Evolutionary conservation across 495 filamentous ascomycete species (phyloP).

Genomic region (Barbatosphaeria neglecta): DNA sequence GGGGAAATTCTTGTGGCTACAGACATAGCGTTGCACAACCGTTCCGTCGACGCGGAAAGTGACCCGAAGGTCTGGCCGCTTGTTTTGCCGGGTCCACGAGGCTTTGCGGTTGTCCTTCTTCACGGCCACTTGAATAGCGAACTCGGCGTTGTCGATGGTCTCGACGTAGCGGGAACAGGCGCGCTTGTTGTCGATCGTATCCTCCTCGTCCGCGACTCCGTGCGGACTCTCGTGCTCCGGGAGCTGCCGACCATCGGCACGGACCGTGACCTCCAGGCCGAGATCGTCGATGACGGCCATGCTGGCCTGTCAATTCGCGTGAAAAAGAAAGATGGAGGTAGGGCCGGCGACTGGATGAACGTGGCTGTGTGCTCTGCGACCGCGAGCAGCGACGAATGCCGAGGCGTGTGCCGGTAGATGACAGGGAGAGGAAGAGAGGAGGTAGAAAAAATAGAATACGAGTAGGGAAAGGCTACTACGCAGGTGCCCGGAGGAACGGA

Average conservation of each 20-base stretch:
- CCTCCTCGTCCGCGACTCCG: not conserved
- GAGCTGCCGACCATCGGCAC: slow-evolving; percentile 4
- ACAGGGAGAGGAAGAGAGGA: not conserved
- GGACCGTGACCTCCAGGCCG: not conserved
- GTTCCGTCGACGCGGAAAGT: not conserved
- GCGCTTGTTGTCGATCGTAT: not conserved
- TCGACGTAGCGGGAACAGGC: slow-evolving; percentile 18
- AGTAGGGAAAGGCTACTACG: not conserved
- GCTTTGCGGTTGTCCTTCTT: not conserved
- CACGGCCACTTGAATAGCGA: slow-evolving; percentile 5
- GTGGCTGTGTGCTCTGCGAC: too few species aligned
- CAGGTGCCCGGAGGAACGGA: not conserved
- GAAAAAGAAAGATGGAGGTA: not conserved
- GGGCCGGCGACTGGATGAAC: not conserved
- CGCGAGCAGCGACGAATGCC: too few species aligned
- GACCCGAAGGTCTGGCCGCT: not conserved
- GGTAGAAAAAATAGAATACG: not conserved
- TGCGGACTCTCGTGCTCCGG: slow-evolving; percentile 15
- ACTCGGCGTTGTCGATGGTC: slow-evolving; percentile 14
- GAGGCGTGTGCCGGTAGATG: too few species aligned
- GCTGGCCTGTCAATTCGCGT: too few species aligned
- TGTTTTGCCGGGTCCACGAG: not conserved
- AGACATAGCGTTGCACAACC: not conserved
- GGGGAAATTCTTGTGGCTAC: not conserved
- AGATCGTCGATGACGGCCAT: slow-evolving; percentile 2